A percentile compares a stretch with the other conserved stretches of the same genome.
Evolutionary conservation across 306 rosid genomes (phyloP).

Genomic region (Carpinus fangiana): DNA sequence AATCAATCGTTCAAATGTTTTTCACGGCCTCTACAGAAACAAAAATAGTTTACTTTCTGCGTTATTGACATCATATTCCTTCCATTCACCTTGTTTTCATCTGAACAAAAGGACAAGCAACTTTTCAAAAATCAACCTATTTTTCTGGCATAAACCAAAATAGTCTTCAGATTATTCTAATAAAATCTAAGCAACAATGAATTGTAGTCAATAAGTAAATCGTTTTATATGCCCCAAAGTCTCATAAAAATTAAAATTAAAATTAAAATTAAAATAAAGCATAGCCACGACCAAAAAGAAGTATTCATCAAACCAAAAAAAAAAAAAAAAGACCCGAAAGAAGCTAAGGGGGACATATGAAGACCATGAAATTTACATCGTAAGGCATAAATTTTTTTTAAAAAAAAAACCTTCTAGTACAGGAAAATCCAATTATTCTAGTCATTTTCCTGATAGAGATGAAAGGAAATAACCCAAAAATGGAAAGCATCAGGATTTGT

Average conservation of each 20-base stretch:
- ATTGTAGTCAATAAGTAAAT: constrained; percentile 16
- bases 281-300: constrained; percentile 6
- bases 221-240: constrained; percentile 42
- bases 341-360: constrained; percentile 28
- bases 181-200: constrained; percentile 36
- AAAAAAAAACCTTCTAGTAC: constrained; percentile 34
- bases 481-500: constrained; percentile 30
- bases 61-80: not conserved
- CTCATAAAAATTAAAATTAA: constrained; percentile 15
- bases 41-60: not conserved
- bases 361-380: constrained; percentile 53
- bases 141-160: constrained; percentile 34
- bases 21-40: no score
- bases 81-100: not conserved
- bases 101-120: not conserved
- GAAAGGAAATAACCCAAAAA: constrained; percentile 58
- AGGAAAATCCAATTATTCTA: constrained; percentile 57
- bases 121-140: not conserved
- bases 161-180: constrained; percentile 34
- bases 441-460: constrained; percentile 44
- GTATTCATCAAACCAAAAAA: not conserved
- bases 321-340: constrained; percentile 6
- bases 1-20: no score
- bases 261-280: constrained; percentile 12
- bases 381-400: constrained; percentile 24